Evolutionary conservation across 2,329 filamentous ascomycete genomes (phyloP), one percentile per base, ranked within the genome.

Genomic region (Sarocladium kiliense): DNA sequence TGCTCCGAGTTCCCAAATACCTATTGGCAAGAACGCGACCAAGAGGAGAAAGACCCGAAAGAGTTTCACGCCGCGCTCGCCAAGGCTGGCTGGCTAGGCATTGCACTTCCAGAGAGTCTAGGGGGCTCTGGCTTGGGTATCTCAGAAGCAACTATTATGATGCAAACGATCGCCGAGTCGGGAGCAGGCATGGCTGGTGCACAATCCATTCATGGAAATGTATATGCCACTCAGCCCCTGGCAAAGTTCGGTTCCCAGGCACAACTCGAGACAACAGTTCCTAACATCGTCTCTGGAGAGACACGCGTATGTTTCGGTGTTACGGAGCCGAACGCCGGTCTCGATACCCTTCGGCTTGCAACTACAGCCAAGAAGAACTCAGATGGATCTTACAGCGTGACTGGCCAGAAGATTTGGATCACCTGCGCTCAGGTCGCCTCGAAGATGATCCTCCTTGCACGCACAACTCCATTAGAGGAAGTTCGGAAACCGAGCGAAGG

Each of bases 381-480:
- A 2, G 80, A 83, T 19, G 81, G 80, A 14, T 39, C 36, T 6
- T 95, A 92, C 66, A 75, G 72, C 1, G 77, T 95, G 11, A 82
- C 82, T 0, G 89, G 90, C 0, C 88, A 93, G 66, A 95, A 95
- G 72, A 92, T 93, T 55, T 95, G 90, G 90, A 95, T 94, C 55
- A 89, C 89, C 0, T 92, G 84, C 54, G 90, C 90, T 0, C 89
- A 95, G 66, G 87, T 93, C 0, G 89, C 90, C 0, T 78, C 79
- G 3, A 89, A 90, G 63, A 95, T 95, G 89, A 85, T 95, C 3
- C 77, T 95, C 0, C 78, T 96, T 0, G 89, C 89, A 0, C 81
- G 90, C 1, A 95, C 89, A 0, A 89, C 84, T 0, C 80, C 87
- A 0, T 61, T 86, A 0, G 85, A 89, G 53, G 76, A 89, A 18